Evolutionary conservation across 495 filamentous ascomycete species (phyloP).

Genomic region (Penicillium bialowiezense): DNA sequence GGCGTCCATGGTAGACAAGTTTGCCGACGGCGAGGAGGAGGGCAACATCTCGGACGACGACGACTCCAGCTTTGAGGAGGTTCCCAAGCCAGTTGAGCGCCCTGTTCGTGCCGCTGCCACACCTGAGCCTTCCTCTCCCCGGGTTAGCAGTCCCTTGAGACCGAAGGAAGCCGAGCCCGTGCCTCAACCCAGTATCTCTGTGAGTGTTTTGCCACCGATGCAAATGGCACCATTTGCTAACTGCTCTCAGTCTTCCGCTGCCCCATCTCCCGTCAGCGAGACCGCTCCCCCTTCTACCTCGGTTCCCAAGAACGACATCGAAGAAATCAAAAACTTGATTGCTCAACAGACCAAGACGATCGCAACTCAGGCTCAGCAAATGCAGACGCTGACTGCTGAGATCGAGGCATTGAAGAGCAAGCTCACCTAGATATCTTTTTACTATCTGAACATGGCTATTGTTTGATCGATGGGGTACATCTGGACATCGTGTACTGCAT

Average conservation of each 20-base stretch:
- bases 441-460: not conserved
- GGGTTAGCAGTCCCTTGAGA: conserved; percentile 35
- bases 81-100: conserved; percentile 62
- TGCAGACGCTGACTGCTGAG: conserved; percentile 43
- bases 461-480: not conserved
- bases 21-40: conserved; percentile 69
- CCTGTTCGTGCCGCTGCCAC: conserved; percentile 24
- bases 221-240: conserved; percentile 8
- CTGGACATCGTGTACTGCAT: not conserved
- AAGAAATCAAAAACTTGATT: conserved; percentile 44
- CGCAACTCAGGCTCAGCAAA: conserved; percentile 41
- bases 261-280: conserved; percentile 21
- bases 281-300: conserved; percentile 15
- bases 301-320: conserved; percentile 37
- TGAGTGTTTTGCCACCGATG: not conserved
- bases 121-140: conserved; percentile 26
- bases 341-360: conserved; percentile 46
- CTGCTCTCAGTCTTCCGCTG: conserved; percentile 17
- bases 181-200: conserved; percentile 3
- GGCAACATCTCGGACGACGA: conserved; percentile 59
- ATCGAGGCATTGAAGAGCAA: conserved; percentile 47
- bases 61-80: conserved; percentile 78
- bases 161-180: conserved; percentile 33
- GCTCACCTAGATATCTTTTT: conserved; percentile 23
- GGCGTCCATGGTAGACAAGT: conserved; percentile 78